Evolutionary conservation across 768 basidiomycete genomes (phyloP), one percentile per base, ranked within the genome.

Genomic region (Boletus sp.): DNA sequence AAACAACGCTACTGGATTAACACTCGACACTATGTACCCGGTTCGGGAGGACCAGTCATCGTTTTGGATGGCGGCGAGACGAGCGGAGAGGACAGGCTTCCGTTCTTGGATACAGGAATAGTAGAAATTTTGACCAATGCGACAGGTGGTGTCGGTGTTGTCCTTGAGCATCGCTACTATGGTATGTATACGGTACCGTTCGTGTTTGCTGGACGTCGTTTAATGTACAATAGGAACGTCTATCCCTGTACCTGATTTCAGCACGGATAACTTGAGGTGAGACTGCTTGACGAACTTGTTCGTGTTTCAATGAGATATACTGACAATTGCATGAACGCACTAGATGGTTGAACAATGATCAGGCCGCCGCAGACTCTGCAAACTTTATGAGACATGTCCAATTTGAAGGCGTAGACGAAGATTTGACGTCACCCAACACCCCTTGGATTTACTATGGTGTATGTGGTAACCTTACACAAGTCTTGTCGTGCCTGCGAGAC

Each of bases 391-490:
- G 79, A 7, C 82, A 86, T 56, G 83, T 96, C 67, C 80, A 84
- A 62, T 87, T 95, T 61, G 70, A 77, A 7, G 88, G 83, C 1
- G 82, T 94, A 46, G 71, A 79, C 2, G 85, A 87, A 62, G 81
- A 89, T 63, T 63, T 92, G 59, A 87, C 86, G 17, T 80, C 90
- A 11, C 82, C 87, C 17, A 74, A 73, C 29, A 86, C 86, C 1
- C 89, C 90, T 9, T 93, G 91, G 91, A 92, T 93, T 51, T 93
- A 96, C 68, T 96, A 96, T 63, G 96, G 96, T 14, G 94, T 92
- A 68, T 39, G 83, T 55, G 17, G 62, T 56, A 23, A 48, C 25
- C 55, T 49, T 43, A 19, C 23, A 1, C 35, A 13, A 21, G 27
- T n/a, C 35, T 30, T 49, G 8, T 43, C n/a, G 17, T 21, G 4